Evolutionary conservation across 371 early-diverging fungal genomes (phyloP).

Genomic region (Zopfochytrium polystomum): DNA sequence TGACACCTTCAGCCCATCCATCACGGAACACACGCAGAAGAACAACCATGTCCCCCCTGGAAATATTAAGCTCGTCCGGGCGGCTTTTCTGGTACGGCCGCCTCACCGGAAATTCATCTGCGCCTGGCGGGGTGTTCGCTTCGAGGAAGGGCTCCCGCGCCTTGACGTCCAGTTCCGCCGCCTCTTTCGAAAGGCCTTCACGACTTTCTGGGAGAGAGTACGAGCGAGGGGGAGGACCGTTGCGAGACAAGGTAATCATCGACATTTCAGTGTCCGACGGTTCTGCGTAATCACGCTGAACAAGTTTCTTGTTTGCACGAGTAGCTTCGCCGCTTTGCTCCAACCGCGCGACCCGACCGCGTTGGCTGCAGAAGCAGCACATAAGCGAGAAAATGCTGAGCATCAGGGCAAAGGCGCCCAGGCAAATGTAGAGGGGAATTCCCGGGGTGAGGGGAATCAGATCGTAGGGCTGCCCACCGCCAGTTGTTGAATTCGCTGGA

Average conservation of each 20-base stretch:
- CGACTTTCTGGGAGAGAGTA: conserved; percentile 23
- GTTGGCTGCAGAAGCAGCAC: conserved; percentile 20
- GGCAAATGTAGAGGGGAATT: conserved; percentile 2
- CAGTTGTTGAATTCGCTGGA: not conserved
- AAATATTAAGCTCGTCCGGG: conserved; percentile 32
- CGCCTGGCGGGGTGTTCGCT: conserved; percentile 27
- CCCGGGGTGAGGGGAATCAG: conserved; percentile 8
- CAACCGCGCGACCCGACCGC: too few relatives aligned
- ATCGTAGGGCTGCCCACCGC: conserved; percentile 11
- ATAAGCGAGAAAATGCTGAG: conserved; percentile 4
- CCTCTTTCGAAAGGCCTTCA: conserved; percentile 9
- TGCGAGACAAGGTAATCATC: conserved; percentile 16
- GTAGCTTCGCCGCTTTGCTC: conserved; percentile 8
- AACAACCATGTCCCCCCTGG: conserved; percentile 28
- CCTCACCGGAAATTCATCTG: conserved; percentile 31
- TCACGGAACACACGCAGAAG: conserved; percentile 31
- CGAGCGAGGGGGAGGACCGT: conserved; percentile 23
- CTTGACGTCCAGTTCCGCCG: conserved; percentile 12
- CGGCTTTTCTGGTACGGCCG: conserved; percentile 20
- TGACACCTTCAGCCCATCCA: conserved; percentile 40
- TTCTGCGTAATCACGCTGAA: not conserved
- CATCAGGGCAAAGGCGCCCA: conserved; percentile 12
- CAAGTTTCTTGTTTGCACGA: not conserved
- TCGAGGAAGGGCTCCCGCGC: conserved; percentile 27
- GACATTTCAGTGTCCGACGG: conserved; percentile 10